Evolutionary conservation across 2,329 filamentous ascomycete genomes (phyloP).

Genomic region (Alternaria triticimaculans): DNA sequence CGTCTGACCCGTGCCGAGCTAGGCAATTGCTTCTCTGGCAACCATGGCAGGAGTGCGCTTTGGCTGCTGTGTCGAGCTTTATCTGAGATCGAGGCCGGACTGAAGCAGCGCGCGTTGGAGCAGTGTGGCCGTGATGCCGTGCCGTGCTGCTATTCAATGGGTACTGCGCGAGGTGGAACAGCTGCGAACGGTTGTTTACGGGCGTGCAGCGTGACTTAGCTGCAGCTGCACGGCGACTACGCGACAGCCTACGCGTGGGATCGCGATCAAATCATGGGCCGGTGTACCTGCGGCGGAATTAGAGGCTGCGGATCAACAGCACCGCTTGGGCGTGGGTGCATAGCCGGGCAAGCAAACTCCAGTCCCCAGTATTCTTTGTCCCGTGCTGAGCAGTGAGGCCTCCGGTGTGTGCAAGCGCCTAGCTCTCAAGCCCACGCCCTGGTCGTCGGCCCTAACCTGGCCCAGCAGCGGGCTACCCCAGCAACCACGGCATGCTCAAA

Average conservation of each 20-base stretch:
- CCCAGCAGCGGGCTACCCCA: constrained; percentile 31
- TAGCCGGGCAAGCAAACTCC: constrained; percentile 28
- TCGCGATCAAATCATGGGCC: constrained; percentile 19
- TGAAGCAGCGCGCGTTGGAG: constrained; percentile 26
- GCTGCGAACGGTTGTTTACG: constrained; percentile 24
- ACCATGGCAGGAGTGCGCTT: constrained; percentile 25
- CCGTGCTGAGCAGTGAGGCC: constrained; percentile 34
- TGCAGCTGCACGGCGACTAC: constrained; percentile 15
- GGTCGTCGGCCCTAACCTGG: constrained; percentile 33
- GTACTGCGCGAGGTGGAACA: constrained; percentile 1
- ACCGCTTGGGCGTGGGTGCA: constrained; percentile 26
- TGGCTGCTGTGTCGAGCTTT: constrained; percentile 18
- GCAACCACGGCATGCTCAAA: constrained; percentile 44
- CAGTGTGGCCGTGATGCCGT: constrained; percentile 1
- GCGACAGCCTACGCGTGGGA: constrained; percentile 3
- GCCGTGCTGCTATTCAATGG: background rate
- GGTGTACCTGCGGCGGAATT: constrained; percentile 21
- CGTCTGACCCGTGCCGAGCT: constrained; percentile 27
- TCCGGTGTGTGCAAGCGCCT: constrained; percentile 37
- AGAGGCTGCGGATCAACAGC: constrained; percentile 29
- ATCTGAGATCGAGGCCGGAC: constrained; percentile 3
- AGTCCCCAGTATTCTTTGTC: constrained; percentile 16
- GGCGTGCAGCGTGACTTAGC: constrained; percentile 11
- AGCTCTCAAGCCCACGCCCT: constrained; percentile 32
- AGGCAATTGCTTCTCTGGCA: constrained; percentile 29